A percentile compares a stretch with the other conserved stretches of the same genome.
phyloP scores from a whole-genome alignment of 192 early-diverging fungal genomes.

The Entomortierella beljakovae region DNA sequence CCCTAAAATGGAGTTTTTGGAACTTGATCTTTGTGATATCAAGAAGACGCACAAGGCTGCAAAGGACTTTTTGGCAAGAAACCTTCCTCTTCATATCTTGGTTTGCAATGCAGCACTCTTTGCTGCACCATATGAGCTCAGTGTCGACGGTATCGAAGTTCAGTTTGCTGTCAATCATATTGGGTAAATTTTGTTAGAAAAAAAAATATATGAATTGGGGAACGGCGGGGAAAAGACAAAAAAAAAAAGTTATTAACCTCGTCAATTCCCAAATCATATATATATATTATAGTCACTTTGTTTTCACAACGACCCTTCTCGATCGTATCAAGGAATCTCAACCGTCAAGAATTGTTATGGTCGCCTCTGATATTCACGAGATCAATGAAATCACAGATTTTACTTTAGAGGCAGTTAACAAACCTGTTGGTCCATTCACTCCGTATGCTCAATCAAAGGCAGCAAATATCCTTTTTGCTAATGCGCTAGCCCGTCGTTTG shows the following conservation, averaged over 20 bases:
- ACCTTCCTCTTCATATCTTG: conserved; percentile 61
- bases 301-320: conserved; percentile 53
- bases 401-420: no score
- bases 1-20: conserved; percentile 45
- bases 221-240: no score
- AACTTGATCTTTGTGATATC: conserved; percentile 38
- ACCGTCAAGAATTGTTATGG: conserved; percentile 57
- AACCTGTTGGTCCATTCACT: no score
- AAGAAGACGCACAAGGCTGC: conserved; percentile 19
- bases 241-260: no score
- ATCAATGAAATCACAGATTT: conserved; percentile 42
- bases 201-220: no score
- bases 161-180: conserved; percentile 65
- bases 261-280: no score
- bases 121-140: conserved; percentile 27
- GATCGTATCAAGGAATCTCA: conserved; percentile 41
- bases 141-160: conserved; percentile 52
- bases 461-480: conserved; percentile 62
- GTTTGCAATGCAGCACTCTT: conserved; percentile 55
- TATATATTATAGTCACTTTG: conserved; percentile 27
- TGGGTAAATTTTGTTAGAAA: no score
- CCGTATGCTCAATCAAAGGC: conserved; percentile 64
- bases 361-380: conserved; percentile 29
- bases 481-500: conserved; percentile 51
- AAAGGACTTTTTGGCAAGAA: conserved; percentile 36